Conservation (phyloP, 2,329 filamentous ascomycete genomes). For the Ceratocystiopsis minuta region DNA sequence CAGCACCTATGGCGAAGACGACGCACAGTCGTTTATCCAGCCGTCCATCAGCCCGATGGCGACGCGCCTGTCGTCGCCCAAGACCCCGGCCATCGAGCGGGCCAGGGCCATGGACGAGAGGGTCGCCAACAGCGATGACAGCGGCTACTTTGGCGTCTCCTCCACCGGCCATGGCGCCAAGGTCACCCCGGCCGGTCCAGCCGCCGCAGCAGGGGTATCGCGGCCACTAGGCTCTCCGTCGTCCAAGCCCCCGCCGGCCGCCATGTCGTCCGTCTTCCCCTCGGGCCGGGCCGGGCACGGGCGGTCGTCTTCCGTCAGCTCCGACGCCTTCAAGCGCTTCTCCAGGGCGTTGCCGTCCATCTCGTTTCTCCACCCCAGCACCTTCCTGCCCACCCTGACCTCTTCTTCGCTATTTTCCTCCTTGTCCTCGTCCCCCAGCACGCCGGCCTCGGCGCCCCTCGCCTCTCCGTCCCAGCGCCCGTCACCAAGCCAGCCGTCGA, state of each 20-base stretch:
- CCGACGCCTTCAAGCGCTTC: slow-evolving; percentile 38
- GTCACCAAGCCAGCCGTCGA: no score
- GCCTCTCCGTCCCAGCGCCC: no score
- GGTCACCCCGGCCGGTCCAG: no score
- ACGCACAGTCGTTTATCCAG: slow-evolving; percentile 40
- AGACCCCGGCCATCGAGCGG: slow-evolving; percentile 39
- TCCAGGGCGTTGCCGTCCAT: slow-evolving; percentile 39
- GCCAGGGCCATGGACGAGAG: slow-evolving; percentile 30
- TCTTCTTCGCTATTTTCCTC: slow-evolving; percentile 23
- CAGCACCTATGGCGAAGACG: slow-evolving; percentile 27
- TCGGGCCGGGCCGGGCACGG: slow-evolving; percentile 17
- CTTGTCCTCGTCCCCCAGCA: slow-evolving; percentile 5
- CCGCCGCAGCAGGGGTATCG: no score
- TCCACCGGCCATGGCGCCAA: no score
- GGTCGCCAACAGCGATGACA: slow-evolving; percentile 10
- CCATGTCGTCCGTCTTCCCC: slow-evolving; percentile 5
- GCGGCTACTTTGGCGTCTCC: slow-evolving; percentile 15
- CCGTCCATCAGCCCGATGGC: slow-evolving; percentile 39
- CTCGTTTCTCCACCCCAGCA: slow-evolving; percentile 22
- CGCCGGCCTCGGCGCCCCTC: slow-evolving; percentile 8
- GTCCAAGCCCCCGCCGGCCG: neutral
- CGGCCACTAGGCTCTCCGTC: neutral
- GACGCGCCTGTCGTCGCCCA: slow-evolving; percentile 34
- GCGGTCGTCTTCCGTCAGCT: slow-evolving; percentile 35
- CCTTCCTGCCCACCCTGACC: slow-evolving; percentile 19